Evolutionary conservation across 2,329 filamentous ascomycete species (phyloP), one percentile per base, ranked within the genome.

Genomic region (Penicillium sp.): DNA sequence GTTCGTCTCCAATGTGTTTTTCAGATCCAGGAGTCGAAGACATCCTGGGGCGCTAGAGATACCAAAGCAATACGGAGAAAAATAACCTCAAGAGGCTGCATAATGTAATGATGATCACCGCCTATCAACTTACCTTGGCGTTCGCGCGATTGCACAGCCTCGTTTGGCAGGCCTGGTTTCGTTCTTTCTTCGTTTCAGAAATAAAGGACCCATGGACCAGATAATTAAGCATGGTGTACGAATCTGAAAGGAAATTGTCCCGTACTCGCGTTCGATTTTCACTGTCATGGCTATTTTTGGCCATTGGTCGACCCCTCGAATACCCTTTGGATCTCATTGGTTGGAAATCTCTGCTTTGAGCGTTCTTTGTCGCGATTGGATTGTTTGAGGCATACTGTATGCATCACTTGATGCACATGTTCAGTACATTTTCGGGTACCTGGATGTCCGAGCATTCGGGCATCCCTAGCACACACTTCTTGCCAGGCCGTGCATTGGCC

Each of bases 81-180:
- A 43, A 24, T 40, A 34, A n/a, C 14, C 38, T 27, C 18, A 47
- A 29, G 13, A 40, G 18, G n/a, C 27, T 47, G 27, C 36, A 18
- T 9, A 11, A 16, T 18, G 24, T n/a, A 34, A 54, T 50, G 39
- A 45, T 24, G 57, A 59, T 59, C 57, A 45, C 42, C 54, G 40
- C 29, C 29, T 51, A 56, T 58, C 55, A 38, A 49, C 43, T 45
- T 11, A 49, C 13, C 18, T 42, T 38, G 14, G 45, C 24, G 53
- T 56, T 57, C 43, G 38, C 43, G 42, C 44, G 34, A 36, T 47
- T 57, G 58, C 58, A 61, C 58, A 59, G 58, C 58, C 58, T 55
- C 54, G 27, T 49, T 52, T 13, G 45, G 27, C 32, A 31, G 29
- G 29, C 31, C 31, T 14, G n/a, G 13, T 13, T 7, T 7, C n/a